These are phyloP conservation scores for Biscogniauxia marginata DNA, from an alignment of 2,329 filamentous ascomycete genomes.

Conservation along the genomic window DNA sequence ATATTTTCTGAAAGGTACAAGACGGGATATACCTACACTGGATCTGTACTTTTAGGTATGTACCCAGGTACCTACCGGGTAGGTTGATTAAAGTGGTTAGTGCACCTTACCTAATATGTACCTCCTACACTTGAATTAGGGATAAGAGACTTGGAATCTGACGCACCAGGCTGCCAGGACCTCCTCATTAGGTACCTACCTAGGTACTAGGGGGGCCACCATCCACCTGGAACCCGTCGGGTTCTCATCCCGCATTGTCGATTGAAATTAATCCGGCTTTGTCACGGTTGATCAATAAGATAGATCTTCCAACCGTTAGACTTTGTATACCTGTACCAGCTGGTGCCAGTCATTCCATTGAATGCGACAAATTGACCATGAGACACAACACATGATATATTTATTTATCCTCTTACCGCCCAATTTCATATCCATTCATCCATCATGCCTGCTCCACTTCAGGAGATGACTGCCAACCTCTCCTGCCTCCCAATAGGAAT, in stretches of 20 bases:
- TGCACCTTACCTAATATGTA: neutral
- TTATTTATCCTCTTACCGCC: neutral
- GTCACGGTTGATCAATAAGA: neutral
- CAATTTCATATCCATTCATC: too few relatives aligned
- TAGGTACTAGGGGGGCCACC: too few relatives aligned
- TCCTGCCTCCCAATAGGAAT: neutral
- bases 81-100: neutral
- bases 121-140: neutral
- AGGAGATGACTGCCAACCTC: neutral
- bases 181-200: neutral
- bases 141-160: too few relatives aligned
- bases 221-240: too few relatives aligned
- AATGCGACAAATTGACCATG: neutral
- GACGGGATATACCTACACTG: too few relatives aligned
- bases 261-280: neutral
- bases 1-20: too few relatives aligned
- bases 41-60: too few relatives aligned
- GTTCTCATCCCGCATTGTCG: neutral
- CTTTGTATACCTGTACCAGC: neutral
- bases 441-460: neutral
- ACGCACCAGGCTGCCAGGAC: too few relatives aligned
- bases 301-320: neutral
- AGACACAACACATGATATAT: too few relatives aligned
- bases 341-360: neutral
- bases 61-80: too few relatives aligned